These are phyloP conservation scores for Pittosporum tobira DNA, from an alignment of 129 eudicot species.

Conservation along the genomic window DNA sequence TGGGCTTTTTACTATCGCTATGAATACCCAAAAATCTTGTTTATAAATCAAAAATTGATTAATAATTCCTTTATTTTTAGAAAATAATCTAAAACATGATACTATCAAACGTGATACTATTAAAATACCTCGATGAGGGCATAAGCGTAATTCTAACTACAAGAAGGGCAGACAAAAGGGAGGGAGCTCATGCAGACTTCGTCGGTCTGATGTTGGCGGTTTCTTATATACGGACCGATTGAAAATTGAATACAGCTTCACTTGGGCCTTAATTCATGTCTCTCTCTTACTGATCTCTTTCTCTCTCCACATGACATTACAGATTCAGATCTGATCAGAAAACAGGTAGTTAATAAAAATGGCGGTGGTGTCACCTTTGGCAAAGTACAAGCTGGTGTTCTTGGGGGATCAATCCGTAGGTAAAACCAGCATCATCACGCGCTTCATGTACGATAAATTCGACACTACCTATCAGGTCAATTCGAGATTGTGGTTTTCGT, in stretches of 20 bases:
- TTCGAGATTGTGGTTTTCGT: background rate
- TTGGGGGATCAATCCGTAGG: conserved; percentile 92
- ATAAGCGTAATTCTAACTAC: background rate
- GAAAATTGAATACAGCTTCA: conserved; percentile 6
- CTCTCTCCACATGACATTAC: background rate
- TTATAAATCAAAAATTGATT: too few relatives aligned
- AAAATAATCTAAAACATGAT: too few relatives aligned
- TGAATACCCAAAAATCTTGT: too few relatives aligned
- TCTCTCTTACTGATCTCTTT: conserved; percentile 18
- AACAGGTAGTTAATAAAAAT: conserved; percentile 7
- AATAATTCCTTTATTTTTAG: too few relatives aligned
- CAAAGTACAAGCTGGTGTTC: conserved; percentile 72
- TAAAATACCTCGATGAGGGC: background rate
- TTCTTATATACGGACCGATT: conserved; percentile 15
- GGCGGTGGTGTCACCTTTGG: conserved; percentile 76
- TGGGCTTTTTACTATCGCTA: too few relatives aligned
- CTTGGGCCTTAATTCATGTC: conserved; percentile 12
- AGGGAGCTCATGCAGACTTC: conserved; percentile 5
- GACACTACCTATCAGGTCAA: conserved; percentile 83
- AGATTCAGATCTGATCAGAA: conserved; percentile 26
- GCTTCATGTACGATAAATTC: conserved; percentile 82
- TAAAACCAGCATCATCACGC: conserved; percentile 84
- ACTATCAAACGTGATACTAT: too few relatives aligned
- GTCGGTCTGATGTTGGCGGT: conserved; percentile 27
- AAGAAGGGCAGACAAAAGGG: background rate